Evolutionary conservation across 208 protist genomes (phyloP).

Genomic region (Acanthamoeba divionensis): DNA sequence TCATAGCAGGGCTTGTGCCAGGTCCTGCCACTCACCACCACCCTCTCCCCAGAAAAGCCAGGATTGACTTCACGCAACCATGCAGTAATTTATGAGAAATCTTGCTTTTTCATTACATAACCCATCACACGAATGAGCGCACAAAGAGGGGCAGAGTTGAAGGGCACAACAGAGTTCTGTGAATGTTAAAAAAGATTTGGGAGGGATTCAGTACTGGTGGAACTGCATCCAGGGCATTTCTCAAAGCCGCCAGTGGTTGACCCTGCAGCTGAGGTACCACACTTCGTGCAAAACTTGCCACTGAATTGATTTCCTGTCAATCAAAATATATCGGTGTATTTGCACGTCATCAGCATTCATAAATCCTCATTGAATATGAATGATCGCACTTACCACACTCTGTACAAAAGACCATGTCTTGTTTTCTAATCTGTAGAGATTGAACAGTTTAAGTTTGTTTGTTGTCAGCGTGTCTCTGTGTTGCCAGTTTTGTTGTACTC

Average conservation of each 20-base stretch:
- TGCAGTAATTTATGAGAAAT: not conserved
- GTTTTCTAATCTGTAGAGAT: too few species aligned
- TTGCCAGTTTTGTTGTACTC: too few species aligned
- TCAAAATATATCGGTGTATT: too few species aligned
- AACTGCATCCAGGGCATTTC: not conserved
- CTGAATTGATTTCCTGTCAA: conserved; percentile 35
- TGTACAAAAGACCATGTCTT: too few species aligned
- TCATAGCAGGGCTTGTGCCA: conserved; percentile 46
- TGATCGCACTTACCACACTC: too few species aligned
- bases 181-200: not conserved
- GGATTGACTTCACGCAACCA: not conserved
- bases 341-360: too few species aligned
- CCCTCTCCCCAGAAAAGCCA: not conserved
- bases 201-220: not conserved
- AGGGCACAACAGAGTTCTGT: not conserved
- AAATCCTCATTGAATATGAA: too few species aligned
- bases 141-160: not conserved
- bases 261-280: not conserved
- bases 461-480: too few species aligned
- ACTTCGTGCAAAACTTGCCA: conserved; percentile 2
- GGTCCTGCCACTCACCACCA: not conserved
- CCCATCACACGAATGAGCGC: not conserved
- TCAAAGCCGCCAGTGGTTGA: conserved; percentile 4
- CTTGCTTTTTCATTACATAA: not conserved
- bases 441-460: too few species aligned